Base-by-base conservation (phyloP, 768 basidiomycete species). In the Boletus speciosus region DNA sequence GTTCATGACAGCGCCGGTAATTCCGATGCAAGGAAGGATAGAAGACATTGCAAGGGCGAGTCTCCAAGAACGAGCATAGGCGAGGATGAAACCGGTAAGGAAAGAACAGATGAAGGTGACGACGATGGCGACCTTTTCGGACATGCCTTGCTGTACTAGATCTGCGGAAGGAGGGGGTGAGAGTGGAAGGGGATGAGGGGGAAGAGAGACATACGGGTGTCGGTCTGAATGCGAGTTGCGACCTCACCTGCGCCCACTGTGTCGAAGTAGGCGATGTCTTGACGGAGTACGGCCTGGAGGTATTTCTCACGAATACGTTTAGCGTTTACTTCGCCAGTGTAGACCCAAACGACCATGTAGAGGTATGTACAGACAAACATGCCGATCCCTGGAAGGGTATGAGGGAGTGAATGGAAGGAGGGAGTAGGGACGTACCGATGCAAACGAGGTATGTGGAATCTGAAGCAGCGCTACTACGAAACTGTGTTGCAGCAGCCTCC, bases 191-290 rank as follows among this genome's bases (percentile, higher is more conserved):
- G 46, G 9, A 37, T 6, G 16, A 6, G 46, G 9, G 39, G 40
- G 16, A 19, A 19, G 9, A 19, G 6, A 8, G 11, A 73, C 83
- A 58, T 65, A 88, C 88, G 90, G 23, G 88, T 90, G 66, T 91
- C 88, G 0, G 89, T 90, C 67, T 91, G 87, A 57, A 97, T 97
- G 41, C 93, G 84, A 9, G 94, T 96, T 0, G 95, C 88, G 19
- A 98, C 86, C 66, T 97, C 95, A 55, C 95, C 95, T 5, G 94
- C 87, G 36, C 95, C 93, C 51, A 96, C 81, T 19, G 85, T 82
- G 68, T 98, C 95, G 65, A 97, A 97, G 74, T 81, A 97, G 14
- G 86, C 85, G 58, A 95, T 85, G 56, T 92, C 85, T 65, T 97
- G 95, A 34, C 92, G 84, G 4, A 98, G 76, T 14, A 94, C 73